Evolutionary conservation across 2,329 filamentous ascomycete species (phyloP), one percentile per base, ranked within the genome.

Genomic region (Trichoderma atroviride): DNA sequence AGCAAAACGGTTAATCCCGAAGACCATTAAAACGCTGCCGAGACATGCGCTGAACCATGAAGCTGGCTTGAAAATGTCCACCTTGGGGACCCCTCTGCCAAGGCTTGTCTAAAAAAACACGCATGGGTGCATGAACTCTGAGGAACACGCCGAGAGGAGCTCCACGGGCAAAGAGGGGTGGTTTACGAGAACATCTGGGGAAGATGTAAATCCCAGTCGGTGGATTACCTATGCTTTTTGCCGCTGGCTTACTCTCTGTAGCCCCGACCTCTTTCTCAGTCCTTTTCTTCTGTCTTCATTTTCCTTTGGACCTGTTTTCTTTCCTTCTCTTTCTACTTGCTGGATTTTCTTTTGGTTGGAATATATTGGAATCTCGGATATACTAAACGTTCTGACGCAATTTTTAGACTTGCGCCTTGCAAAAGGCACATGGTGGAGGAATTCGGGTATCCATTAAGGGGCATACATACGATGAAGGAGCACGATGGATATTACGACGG

Each of bases 331-430:
- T 50, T n/a, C 10, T 22, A 57, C 7, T 58, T 35, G 16, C 7
- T 57, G 16, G 16, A 1, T 22, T 37, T 67, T 29, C 16, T 4
- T n/a, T 50, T 50, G 7, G 24, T 10, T 35, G 31, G 40, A 16
- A 37, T 52, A 58, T 27, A 40, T 43, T 40, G 55, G 37, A 35
- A 47, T 59, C 64, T 59, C 52, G 40, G 40, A 56, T 43, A 13
- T 59, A 22, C 55, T 52, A 31, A 27, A 55, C 50, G 55, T 31
- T 29, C 59, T 59, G 40, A 58, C 52, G 53, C 62, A 52, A 29
- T 56, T 67, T 67, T 31, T 58, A 67, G 64, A 67, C 40, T 52
- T 58, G 64, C 55, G 53, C 53, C 55, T 67, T 58, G 53, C 52
- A 59, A 67, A 59, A n/a, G 55, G 40, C 55, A 59, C 53, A 53